These are phyloP conservation scores for Calonectria ilicicola DNA, from an alignment of 2,329 filamentous ascomycete species.

Conservation along the genomic window DNA sequence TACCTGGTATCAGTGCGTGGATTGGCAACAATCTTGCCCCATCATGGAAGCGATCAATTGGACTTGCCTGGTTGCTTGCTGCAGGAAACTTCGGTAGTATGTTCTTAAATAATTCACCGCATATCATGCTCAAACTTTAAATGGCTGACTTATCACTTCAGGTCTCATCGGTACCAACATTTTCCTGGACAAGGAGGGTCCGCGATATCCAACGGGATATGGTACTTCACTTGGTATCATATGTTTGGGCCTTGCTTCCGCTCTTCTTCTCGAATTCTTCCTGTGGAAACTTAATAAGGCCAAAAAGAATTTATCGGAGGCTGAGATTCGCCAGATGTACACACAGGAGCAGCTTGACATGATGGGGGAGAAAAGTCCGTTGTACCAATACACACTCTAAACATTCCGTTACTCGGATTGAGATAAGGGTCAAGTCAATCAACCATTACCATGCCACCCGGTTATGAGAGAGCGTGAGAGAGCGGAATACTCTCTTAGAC, in stretches of 20 bases:
- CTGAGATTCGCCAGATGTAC: slow-evolving; percentile 21
- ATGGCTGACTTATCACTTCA: no score
- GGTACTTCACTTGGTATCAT: slow-evolving; percentile 47
- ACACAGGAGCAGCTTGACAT: slow-evolving; percentile 28
- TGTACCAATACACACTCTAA: slow-evolving; percentile 34
- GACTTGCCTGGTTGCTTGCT: slow-evolving; percentile 38
- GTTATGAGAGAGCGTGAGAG: no score
- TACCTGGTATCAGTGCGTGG: slow-evolving; percentile 42
- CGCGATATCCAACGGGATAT: slow-evolving; percentile 52
- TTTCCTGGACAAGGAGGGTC: slow-evolving; percentile 49
- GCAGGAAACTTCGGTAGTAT: slow-evolving; percentile 41
- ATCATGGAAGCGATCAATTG: slow-evolving; percentile 38
- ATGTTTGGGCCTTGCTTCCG: slow-evolving; percentile 24
- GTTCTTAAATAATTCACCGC: neutral
- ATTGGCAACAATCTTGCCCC: slow-evolving; percentile 41
- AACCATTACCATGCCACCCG: no score
- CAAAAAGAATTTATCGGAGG: slow-evolving; percentile 15
- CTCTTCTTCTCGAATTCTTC: slow-evolving; percentile 27
- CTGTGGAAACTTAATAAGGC: slow-evolving; percentile 28
- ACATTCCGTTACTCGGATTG: neutral
- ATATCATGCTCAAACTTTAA: no score
- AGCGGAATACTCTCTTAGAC: no score
- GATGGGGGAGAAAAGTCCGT: slow-evolving; percentile 32
- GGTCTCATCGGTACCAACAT: slow-evolving; percentile 52
- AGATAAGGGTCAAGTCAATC: no score